These are phyloP conservation scores for Rhinocladiella mackenziei DNA, from an alignment of 2,329 filamentous ascomycete genomes.

Conservation along the genomic window DNA sequence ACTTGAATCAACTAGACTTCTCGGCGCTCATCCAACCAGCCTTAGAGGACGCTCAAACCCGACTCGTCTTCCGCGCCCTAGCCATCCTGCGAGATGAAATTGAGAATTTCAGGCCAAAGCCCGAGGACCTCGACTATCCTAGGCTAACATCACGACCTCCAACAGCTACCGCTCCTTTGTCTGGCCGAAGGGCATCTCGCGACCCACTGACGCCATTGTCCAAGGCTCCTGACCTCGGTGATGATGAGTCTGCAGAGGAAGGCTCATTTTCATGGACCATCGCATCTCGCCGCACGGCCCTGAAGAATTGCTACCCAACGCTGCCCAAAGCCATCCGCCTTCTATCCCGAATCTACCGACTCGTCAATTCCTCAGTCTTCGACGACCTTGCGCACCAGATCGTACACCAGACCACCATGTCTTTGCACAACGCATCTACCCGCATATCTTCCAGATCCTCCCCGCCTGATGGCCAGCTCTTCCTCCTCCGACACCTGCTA, in stretches of 20 bases:
- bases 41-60: constrained; percentile 63
- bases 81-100: constrained; percentile 63
- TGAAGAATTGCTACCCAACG: constrained; percentile 52
- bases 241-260: constrained; percentile 46
- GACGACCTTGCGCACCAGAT: constrained; percentile 74
- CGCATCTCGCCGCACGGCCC: constrained; percentile 21
- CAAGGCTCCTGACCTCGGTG: constrained; percentile 46
- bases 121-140: constrained; percentile 63
- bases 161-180: constrained; percentile 35
- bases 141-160: constrained; percentile 41
- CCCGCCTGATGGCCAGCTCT: constrained; percentile 75
- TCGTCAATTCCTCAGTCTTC: constrained; percentile 66
- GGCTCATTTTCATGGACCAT: constrained; percentile 23
- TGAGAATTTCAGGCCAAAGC: constrained; percentile 61
- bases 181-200: constrained; percentile 34
- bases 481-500: constrained; percentile 90
- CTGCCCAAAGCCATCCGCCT: constrained; percentile 65
- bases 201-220: constrained; percentile 29
- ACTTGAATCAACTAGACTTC: constrained; percentile 58
- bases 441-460: constrained; percentile 53
- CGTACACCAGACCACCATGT: constrained; percentile 82
- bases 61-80: constrained; percentile 62
- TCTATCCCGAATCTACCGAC: constrained; percentile 64
- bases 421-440: constrained; percentile 71
- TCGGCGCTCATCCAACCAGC: constrained; percentile 59